Conservation (phyloP, 1,284 basidiomycete genomes). For the Melampsora larici-populina region DNA sequence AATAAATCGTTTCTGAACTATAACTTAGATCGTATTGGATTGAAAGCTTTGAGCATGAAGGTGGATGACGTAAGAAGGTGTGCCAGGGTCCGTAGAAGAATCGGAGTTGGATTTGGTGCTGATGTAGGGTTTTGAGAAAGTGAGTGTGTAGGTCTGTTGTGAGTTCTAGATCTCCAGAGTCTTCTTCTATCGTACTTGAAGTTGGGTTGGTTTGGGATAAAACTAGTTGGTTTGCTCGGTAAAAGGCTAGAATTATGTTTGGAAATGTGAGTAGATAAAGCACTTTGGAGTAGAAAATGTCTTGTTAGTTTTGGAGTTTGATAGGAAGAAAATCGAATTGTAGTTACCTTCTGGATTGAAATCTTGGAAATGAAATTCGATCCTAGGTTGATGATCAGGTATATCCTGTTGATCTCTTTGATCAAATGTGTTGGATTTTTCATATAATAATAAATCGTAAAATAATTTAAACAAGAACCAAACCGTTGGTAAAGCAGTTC, state of each 20-base stretch:
- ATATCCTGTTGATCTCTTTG: neutral
- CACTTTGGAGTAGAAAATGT: constrained; percentile 4
- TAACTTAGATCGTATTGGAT: constrained; percentile 70
- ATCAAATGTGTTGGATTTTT: neutral
- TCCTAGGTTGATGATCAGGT: neutral
- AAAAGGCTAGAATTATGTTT: constrained; percentile 78
- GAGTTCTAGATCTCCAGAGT: constrained; percentile 58
- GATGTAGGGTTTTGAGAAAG: neutral
- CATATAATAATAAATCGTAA: neutral
- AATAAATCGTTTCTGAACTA: constrained; percentile 91
- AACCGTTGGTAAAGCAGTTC: constrained; percentile 22
- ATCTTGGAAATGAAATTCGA: constrained; percentile 31
- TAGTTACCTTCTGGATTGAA: constrained; percentile 44
- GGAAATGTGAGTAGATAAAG: constrained; percentile 64
- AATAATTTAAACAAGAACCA: constrained; percentile 20
- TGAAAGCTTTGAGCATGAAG: too few relatives aligned
- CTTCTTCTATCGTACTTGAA: constrained; percentile 38
- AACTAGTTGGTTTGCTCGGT: constrained; percentile 47
- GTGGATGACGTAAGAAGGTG: constrained; percentile 45
- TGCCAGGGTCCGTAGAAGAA: constrained; percentile 83
- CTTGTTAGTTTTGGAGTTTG: neutral
- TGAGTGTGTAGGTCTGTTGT: constrained; percentile 55
- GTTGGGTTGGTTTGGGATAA: constrained; percentile 44
- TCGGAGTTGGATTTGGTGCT: constrained; percentile 62
- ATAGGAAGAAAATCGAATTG: neutral